Base-by-base conservation (phyloP, 2,329 filamentous ascomycete genomes). In the Alternaria longipes region DNA sequence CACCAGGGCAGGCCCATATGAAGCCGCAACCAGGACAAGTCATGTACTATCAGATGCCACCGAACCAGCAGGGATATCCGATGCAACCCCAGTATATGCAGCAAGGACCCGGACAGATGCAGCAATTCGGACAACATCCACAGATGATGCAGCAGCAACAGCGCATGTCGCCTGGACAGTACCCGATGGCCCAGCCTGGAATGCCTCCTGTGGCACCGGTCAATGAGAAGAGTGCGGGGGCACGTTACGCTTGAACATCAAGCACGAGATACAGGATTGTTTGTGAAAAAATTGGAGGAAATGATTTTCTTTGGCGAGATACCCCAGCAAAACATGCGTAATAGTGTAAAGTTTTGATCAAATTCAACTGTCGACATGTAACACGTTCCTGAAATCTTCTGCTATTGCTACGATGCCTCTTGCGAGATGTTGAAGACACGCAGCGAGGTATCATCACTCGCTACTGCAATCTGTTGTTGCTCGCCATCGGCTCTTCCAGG, bases 391-490 rank as follows among this genome's bases (percentile, higher is more conserved):
- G 9, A 18, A 16, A 22, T 22, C 8, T 36, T 12, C 6, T 26
- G 12, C 52, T 28, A 5, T 6, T 49, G 26, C 47, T 44, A 36
- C 20, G 22, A 32, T 18, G 14, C n/a, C 22, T 38, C 20, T 38
- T 38, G 18, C 8, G 16, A n/a, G 14, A 75, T 38, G 26, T 72
- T 69, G 47, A 69, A 78, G 1, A 82, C 70, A 32, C 80, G 70
- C 14, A 82, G 63, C 4, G 78, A 80, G 5, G 65, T 74, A 68
- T 82, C 81, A 52, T 82, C 80, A 53, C 80, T 81, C 16, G 75
- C 78, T 8, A 79, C 75, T 5, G 79, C 79, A 56, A 82, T 67
- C 59, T 80, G 73, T 44, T 68, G 66, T 44, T 54, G 36, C 7
- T 45, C 60, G 8, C 54, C 62, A 6, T 47, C 40, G 1, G 26